Base-by-base conservation (phyloP, 2,329 filamentous ascomycete species). In the Hortaea werneckii region DNA sequence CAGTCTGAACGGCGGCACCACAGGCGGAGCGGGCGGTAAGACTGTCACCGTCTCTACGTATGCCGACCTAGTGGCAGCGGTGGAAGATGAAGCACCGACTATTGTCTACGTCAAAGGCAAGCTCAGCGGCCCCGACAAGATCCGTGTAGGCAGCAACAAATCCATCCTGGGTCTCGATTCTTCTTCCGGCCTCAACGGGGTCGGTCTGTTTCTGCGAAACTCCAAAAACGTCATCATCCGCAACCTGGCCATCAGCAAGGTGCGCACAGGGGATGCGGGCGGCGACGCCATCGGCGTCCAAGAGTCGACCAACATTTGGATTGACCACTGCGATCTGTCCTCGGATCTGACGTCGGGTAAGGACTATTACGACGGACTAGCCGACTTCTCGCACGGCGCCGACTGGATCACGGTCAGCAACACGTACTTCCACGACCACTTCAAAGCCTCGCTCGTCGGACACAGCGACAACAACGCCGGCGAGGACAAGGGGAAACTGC, bases 331-430 rank as follows among this genome's bases (percentile, higher is more conserved):
- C 60, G 80, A 85, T 52, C 70, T 85, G 13, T 79, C 74, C 5
- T 78, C 76, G 26, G 74, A 83, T 65, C 59, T 61, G 30, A 67
- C 73, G 55, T 68, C 77, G 58, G 78, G 73, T 68, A 85, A 85
- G 67, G 79, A 85, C 67, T 82, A 76, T 67, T 84, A 82, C 58
- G 82, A 85, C 46, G 81, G 82, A 29, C 73, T 85, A 1, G 65
- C 80, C 40, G 82, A 85, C 55, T 66, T 78, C 42, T 82, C 75
- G 41, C 80, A 83, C 64, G 82, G 69, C 41, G 68, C 74, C 7
- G 79, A 84, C 66, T 83, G 67, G 57, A 62, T 82, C 47, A 82
- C 73, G 51, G 67, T 82, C 44, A 56, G 54, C 32, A 58, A 57
- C 65, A 62, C 60, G 51, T 70, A 67, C 60, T 53, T 77, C 52